Evolutionary conservation across 1,139 yeast genomes (phyloP), one percentile per base, ranked within the genome.

Genomic region (Hyphopichia fennica): DNA sequence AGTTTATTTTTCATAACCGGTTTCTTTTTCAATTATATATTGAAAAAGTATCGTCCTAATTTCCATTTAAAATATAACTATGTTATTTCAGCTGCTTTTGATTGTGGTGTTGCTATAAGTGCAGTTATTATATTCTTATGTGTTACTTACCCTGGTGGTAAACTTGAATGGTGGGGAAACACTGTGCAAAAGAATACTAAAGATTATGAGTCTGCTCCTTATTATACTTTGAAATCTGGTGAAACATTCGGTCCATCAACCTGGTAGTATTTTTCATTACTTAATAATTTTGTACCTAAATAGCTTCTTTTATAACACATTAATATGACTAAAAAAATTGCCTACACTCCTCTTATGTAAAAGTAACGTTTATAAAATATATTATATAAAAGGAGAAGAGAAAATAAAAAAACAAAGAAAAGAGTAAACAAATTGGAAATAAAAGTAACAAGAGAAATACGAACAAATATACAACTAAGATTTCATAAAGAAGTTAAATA

Each of bases 1-100:
- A 71, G 71, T 22, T 62, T 79, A 7, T 77, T 70, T 54, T 69
- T 76, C 43, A 59, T 65, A 3, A 75, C 77, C 27, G 80, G 84
- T 32, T 65, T 77, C 39, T 47, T 66, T n/a, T 81, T 79, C 58
- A 78, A 77, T 40, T 79, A 63, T 60, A 72, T 65, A 58, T 57
- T 80, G 46, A 77, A 76, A 51, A 67, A 75, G 38, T 65, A 63
- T 48, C 75, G 72, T 64, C 45, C 45, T 8, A 41, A 39, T 11
- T 57, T 54, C 51, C 60, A 56, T 43, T 48, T 58, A 22, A 52
- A 54, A 37, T 59, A 57, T 45, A 60, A 54, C 41, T 53, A 53
- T 38, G 56, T 58, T 19, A 52, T 60, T 33, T 54, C 64, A 3
- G 63, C 62, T 10, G 59, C 47, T 20, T 54, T 70, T 48, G 76